phyloP scores from a whole-genome alignment of 1,284 basidiomycete species.

The Ustilago hordei region DNA sequence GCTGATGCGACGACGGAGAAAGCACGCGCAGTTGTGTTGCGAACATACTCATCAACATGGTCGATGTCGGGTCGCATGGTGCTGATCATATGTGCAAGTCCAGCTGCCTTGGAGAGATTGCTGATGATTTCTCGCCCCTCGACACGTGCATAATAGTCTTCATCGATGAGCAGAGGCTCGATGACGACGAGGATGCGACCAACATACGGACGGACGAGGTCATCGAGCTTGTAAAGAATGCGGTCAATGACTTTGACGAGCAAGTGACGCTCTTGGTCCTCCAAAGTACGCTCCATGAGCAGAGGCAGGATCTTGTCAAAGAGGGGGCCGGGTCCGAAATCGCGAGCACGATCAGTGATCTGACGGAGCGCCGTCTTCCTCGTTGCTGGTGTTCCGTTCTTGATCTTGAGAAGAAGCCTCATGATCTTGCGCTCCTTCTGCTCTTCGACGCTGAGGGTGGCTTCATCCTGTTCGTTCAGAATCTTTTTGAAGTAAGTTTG shows the following conservation, averaged over 20 bases:
- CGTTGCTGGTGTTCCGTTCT: conserved; percentile 98
- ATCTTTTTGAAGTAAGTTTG: conserved; percentile 98
- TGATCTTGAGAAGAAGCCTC: conserved; percentile 99
- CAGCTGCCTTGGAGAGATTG: conserved; percentile 97
- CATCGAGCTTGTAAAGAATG: conserved; percentile 98
- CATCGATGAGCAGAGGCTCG: conserved; percentile 97
- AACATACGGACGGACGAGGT: conserved; percentile 97
- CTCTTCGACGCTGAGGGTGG: conserved; percentile 87
- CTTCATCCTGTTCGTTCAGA: conserved; percentile 89
- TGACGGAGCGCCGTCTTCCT: conserved; percentile 96
- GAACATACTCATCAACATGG: conserved; percentile 98
- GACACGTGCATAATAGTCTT: conserved; percentile 99
- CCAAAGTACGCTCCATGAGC: conserved; percentile 97
- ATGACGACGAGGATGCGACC: conserved; percentile 99
- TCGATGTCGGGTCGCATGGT: conserved; percentile 99
- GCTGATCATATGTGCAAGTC: conserved; percentile 99
- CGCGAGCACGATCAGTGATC: conserved; percentile 99
- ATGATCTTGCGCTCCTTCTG: conserved; percentile 99
- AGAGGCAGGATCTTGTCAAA: conserved; percentile 99
- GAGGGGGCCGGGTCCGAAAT: conserved; percentile 97
- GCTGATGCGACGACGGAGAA: conserved; percentile 99
- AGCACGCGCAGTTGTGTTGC: conserved; percentile 97
- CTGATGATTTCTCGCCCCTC: conserved; percentile 99
- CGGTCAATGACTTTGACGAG: conserved; percentile 99
- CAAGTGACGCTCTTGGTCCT: conserved; percentile 98